These are phyloP conservation scores for Chlorella ohadii DNA, from an alignment of 139 green algal species.

Conservation along the genomic window DNA sequence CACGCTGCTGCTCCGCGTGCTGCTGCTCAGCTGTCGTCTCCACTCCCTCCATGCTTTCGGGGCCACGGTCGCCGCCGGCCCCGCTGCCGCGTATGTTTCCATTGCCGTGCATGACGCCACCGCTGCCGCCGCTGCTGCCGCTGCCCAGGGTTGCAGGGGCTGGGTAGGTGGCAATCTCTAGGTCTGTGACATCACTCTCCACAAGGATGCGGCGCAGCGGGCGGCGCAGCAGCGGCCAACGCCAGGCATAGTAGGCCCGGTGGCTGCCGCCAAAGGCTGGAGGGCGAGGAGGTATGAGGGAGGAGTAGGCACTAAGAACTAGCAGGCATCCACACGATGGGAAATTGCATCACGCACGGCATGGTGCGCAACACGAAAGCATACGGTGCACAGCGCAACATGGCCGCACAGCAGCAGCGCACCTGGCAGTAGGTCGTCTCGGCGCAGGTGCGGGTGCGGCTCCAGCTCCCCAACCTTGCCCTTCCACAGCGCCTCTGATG, in stretches of 20 bases:
- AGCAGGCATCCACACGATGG: too few relatives aligned
- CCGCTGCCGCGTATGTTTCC: not conserved
- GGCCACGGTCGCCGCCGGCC: not conserved
- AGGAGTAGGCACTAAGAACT: too few relatives aligned
- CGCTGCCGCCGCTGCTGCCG: not conserved
- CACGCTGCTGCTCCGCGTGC: not conserved
- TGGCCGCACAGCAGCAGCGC: too few relatives aligned
- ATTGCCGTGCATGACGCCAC: not conserved
- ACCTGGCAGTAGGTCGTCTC: slow-evolving; percentile 27
- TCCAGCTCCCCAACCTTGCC: not conserved
- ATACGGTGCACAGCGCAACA: too few relatives aligned
- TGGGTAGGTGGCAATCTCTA: not conserved
- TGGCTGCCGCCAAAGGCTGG: slow-evolving; percentile 21
- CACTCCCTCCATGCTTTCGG: not conserved
- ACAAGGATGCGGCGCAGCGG: not conserved
- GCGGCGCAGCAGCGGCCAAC: slow-evolving; percentile 12
- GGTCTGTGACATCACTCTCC: not conserved
- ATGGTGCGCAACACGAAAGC: too few relatives aligned
- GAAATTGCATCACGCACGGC: too few relatives aligned
- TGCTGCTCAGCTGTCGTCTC: not conserved
- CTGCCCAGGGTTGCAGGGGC: not conserved
- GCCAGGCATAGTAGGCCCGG: slow-evolving; percentile 18
- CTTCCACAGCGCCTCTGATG: slow-evolving; percentile 17
- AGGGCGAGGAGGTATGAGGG: not conserved
- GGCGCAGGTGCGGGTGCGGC: slow-evolving; percentile 21